phyloP scores from a whole-genome alignment of 192 early-diverging fungal genomes.

The Dissophora ornata region DNA sequence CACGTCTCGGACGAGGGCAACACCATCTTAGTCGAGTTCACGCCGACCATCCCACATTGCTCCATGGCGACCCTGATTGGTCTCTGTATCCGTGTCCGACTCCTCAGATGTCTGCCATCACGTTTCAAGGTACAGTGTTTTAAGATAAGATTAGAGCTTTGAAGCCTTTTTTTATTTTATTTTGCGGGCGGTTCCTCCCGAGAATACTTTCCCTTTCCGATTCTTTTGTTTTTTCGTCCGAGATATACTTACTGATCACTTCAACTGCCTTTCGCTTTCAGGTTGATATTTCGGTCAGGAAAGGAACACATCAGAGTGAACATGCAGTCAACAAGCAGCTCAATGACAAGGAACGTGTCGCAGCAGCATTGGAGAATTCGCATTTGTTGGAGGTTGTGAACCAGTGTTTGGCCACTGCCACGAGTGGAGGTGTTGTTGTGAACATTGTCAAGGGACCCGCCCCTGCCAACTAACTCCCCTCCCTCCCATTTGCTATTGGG shows the following conservation, averaged over 20 bases:
- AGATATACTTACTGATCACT: neutral
- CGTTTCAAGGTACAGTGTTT: slow-evolving; percentile 88
- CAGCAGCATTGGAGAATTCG: slow-evolving; percentile 95
- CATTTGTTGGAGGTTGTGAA: slow-evolving; percentile 96
- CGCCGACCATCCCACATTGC: slow-evolving; percentile 98
- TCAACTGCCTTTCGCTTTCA: too few species aligned
- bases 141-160: too few species aligned
- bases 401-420: slow-evolving; percentile 81
- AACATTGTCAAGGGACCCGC: slow-evolving; percentile 51
- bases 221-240: too few species aligned
- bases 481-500: too few species aligned
- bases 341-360: slow-evolving; percentile 99
- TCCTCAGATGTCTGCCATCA: slow-evolving; percentile 87
- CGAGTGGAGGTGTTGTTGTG: slow-evolving; percentile 48
- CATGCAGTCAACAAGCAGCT: slow-evolving; percentile 97
- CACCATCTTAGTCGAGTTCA: slow-evolving; percentile 86
- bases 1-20: slow-evolving; percentile 76
- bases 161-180: slow-evolving; percentile 8
- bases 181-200: too few species aligned
- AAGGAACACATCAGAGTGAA: slow-evolving; percentile 97
- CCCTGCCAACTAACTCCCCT: slow-evolving; percentile 37
- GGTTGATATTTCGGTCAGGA: slow-evolving; percentile 89
- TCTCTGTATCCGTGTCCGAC: slow-evolving; percentile 92
- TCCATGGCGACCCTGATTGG: slow-evolving; percentile 99
- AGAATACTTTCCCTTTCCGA: too few species aligned